Base-by-base conservation (phyloP, 495 filamentous ascomycete species). In the Aspergillus conjunctus region DNA sequence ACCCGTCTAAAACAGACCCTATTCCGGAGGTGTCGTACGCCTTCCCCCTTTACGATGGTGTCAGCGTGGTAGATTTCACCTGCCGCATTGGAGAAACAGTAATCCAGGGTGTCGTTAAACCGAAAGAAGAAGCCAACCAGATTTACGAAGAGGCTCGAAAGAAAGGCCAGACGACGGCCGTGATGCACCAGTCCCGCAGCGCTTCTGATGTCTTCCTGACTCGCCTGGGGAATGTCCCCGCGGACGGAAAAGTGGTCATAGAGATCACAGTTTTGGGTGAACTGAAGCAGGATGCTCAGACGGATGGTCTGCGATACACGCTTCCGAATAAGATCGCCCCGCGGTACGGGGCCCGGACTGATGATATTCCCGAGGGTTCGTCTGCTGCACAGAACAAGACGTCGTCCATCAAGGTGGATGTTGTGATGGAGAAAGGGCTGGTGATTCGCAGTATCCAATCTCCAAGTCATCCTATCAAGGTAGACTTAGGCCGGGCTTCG, bases 31-130 rank as follows among this genome's bases (percentile, higher is more conserved):
- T 84, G 54, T 70, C 71, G 20, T 91, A 91, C 70, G 79, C 78
- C 2, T 90, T 91, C 61, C 88, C 88, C 0, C 76, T 90, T 4
- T 88, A 86, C 65, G 84, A 88, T 64, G 86, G 86, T 20, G 82
- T 87, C 3, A 85, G 84, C 18, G 83, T 91, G 5, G 84, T 86
- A 12, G 76, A 73, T 26, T 91, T 90, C 58, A 79, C 74, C 1
- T 87, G 83, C 63, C 76, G 74, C 12, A 73, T 90, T 54, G 76
- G 74, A 39, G 71, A 79, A 39, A 72, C 73, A 11, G 63, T 70
- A 3, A 81, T 91, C 30, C 69, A 67, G 1, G 84, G 88, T 10
- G 62, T 85, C 10, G 85, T 90, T 44, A 85, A 89, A 67, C 81
- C 88, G 62, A 83, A 82, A 58, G 70, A 71, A 10, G 71, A 85